Conservation (phyloP, 768 basidiomycete genomes). For the Lactifluus volemus region DNA sequence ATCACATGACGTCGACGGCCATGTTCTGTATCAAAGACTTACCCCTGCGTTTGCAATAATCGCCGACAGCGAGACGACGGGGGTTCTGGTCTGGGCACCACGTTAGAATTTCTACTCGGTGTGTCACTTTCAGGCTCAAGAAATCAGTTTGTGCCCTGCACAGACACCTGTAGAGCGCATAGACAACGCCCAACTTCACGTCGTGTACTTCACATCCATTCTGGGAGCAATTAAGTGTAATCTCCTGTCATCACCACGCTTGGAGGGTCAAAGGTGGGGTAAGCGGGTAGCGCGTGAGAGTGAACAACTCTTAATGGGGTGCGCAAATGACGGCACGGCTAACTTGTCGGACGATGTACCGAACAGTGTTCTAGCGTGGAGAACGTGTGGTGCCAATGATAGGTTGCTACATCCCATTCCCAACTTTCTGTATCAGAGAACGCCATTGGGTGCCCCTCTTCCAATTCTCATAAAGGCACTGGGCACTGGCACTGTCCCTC, state of each 20-base stretch:
- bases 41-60: background rate
- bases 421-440: background rate
- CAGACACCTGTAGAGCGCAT: no score
- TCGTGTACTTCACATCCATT: background rate
- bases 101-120: background rate
- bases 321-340: no score
- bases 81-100: no score
- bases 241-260: no score
- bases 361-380: background rate
- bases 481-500: background rate
- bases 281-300: no score
- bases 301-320: no score
- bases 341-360: background rate
- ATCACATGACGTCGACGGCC: background rate
- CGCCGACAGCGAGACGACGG: background rate
- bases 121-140: no score
- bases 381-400: background rate
- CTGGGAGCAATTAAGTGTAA: background rate
- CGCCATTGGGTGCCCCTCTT: background rate
- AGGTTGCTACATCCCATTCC: background rate
- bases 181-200: no score
- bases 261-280: no score
- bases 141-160: no score
- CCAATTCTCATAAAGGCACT: background rate
- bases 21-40: background rate